phyloP scores from a whole-genome alignment of 1,284 basidiomycete species.

The Heterobasidion irregulare region DNA sequence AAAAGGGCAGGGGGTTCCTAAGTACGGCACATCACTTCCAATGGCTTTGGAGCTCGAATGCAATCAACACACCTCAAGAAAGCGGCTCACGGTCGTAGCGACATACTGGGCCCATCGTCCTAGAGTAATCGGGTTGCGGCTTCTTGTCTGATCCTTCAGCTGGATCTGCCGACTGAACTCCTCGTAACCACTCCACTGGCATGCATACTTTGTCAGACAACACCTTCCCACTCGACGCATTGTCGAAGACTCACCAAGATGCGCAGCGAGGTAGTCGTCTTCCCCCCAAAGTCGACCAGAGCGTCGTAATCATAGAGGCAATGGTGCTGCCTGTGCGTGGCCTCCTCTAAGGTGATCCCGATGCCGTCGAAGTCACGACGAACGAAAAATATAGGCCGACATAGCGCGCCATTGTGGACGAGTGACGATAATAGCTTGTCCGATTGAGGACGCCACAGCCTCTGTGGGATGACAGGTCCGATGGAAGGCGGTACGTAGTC shows the following conservation, averaged over 20 bases:
- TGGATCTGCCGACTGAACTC: conserved; percentile 10
- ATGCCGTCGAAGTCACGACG: not conserved
- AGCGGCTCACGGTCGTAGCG: conserved; percentile 8
- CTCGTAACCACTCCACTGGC: conserved; percentile 10
- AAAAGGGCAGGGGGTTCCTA: not conserved
- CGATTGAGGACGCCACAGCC: conserved; percentile 2
- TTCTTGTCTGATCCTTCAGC: conserved; percentile 6
- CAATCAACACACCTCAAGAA: conserved; percentile 3
- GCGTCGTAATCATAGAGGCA: not conserved
- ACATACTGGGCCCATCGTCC: conserved; percentile 9
- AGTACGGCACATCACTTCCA: not conserved
- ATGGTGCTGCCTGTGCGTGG: not conserved
- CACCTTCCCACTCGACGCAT: not conserved
- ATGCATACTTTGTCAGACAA: not conserved
- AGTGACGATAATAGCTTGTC: not conserved
- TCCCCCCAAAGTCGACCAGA: conserved; percentile 3
- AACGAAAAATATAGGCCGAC: conserved; percentile 2
- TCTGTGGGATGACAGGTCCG: conserved; percentile 2
- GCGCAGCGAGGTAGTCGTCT: conserved; percentile 2
- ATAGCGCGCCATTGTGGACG: conserved; percentile 1
- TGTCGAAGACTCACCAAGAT: not conserved
- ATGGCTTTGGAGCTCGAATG: not conserved
- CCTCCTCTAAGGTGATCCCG: conserved; percentile 1
- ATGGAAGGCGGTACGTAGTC: not conserved
- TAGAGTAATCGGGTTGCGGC: conserved; percentile 7